Conservation (phyloP, 441 rosid genomes). For the Populus hybrid region DNA sequence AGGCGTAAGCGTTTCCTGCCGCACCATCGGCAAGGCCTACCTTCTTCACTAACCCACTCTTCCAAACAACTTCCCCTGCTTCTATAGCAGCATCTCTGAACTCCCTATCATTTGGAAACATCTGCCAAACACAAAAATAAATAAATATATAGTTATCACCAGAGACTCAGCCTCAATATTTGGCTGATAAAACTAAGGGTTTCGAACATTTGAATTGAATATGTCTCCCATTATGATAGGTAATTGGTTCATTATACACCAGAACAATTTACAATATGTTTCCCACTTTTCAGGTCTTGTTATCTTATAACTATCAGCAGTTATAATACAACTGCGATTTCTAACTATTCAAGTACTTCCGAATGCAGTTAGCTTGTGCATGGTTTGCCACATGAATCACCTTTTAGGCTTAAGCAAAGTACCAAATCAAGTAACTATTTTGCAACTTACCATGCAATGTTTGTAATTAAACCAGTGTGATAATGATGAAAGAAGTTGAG, state of each 20-base stretch:
- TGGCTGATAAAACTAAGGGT: background rate
- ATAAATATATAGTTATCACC: background rate
- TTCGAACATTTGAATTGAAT: background rate
- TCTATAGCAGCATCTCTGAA: conserved; percentile 77
- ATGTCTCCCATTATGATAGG: background rate
- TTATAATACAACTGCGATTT: background rate
- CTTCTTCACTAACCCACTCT: conserved; percentile 69
- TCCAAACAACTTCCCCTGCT: conserved; percentile 96
- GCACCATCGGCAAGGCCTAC: conserved; percentile 73
- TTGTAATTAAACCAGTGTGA: background rate
- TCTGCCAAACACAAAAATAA: conserved; percentile 20
- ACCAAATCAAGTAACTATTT: background rate
- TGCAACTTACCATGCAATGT: background rate
- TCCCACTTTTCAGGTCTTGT: background rate
- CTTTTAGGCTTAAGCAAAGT: background rate
- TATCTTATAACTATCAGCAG: background rate
- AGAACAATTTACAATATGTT: background rate
- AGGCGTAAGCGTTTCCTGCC: conserved; percentile 74
- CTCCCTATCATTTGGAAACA: conserved; percentile 58
- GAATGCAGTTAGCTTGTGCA: background rate
- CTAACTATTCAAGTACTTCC: background rate
- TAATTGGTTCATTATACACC: background rate
- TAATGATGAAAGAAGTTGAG: background rate
- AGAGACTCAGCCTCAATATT: background rate
- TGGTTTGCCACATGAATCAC: background rate